A percentile compares a stretch with the other conserved stretches of the same genome.
phyloP scores from a whole-genome alignment of 768 basidiomycete genomes.

The Kwoniella bestiolae region DNA sequence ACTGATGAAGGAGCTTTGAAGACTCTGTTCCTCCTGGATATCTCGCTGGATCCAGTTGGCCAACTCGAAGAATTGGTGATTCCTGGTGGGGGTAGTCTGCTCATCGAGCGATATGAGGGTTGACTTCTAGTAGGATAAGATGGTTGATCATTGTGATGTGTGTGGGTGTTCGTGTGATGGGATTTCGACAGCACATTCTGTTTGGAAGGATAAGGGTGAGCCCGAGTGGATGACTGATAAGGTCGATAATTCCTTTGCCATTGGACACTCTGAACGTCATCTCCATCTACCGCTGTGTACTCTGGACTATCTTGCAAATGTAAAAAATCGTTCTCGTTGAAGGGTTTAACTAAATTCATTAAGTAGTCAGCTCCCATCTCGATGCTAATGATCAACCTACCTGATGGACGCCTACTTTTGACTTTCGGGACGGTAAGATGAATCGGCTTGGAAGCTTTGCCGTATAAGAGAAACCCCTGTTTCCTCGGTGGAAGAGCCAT shows the following conservation, averaged over 20 bases:
- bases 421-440: background rate
- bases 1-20: background rate
- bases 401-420: background rate
- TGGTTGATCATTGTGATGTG: background rate
- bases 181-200: background rate
- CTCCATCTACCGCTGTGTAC: background rate
- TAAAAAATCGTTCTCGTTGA: constrained; percentile 4
- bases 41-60: constrained; percentile 17
- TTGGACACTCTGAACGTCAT: background rate
- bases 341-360: background rate
- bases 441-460: constrained; percentile 17
- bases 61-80: constrained; percentile 19
- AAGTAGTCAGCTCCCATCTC: background rate
- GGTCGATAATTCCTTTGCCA: background rate
- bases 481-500: background rate
- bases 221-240: background rate
- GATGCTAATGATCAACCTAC: no score
- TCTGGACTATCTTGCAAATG: background rate
- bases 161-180: background rate
- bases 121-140: background rate
- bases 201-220: background rate
- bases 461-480: constrained; percentile 1
- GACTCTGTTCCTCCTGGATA: background rate
- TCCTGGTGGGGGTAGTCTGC: constrained; percentile 15
- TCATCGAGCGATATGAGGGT: background rate